Base-by-base conservation (phyloP, 805 yeast species). In the Spathaspora girioi region DNA sequence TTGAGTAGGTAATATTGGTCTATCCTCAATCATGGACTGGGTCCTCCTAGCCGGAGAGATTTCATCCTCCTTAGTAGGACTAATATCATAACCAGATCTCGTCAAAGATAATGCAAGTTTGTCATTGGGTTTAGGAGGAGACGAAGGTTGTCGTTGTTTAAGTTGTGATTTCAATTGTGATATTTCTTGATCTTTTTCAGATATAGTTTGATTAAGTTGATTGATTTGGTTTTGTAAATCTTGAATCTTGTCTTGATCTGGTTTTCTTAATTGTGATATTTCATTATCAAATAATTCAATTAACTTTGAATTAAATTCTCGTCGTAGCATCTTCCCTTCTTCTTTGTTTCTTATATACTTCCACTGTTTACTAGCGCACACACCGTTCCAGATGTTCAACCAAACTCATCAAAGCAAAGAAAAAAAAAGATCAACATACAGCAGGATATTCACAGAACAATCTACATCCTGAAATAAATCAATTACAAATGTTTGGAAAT, bases 1-100 rank as follows among this genome's bases (percentile, higher is more conserved):
- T 53, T 65, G 69, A 1, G 69, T 65, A 3, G 69, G 64, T n/a
- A 62, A 31, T 49, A 52, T 31, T 19, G 45, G 47, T 8, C 29
- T 9, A 17, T 38, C 41, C 15, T 27, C 26, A 19, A 38, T 6
- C 35, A 51, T 38, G 19, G 31, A 44, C 20, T 43, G 31, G 9
- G 46, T 41, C 38, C 44, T 48, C 18, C 32, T 47, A 27, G 47
- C 45, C 2, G 42, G 32, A 23, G 42, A 10, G 15, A 18, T 35
- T 29, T 45, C 46, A 5, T 29, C 48, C 14, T 14, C 17, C 15
- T 46, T 46, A 10, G 17, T 8, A 11, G 46, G 26, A 31, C 31
- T 29, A 10, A 29, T 10, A 29, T 40, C 44, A 40, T 40, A 40
- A 4, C 9, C 35, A 18, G 49, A 26, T 23, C 38, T 44, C 14